Conservation (phyloP, 495 filamentous ascomycete species). For the Neurospora sp. region DNA sequence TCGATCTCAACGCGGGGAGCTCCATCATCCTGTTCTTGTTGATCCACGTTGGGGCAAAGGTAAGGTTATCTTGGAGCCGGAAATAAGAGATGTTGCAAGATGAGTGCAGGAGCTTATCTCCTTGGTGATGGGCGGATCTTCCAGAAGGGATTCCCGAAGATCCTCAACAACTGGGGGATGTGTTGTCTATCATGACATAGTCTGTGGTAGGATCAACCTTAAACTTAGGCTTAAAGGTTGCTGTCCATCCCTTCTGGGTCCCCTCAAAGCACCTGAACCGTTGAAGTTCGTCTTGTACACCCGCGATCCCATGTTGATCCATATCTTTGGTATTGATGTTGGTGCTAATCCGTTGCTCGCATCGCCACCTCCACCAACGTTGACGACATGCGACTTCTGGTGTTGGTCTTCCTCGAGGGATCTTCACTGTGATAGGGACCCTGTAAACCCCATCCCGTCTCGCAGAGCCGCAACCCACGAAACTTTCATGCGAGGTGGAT, state of each 20-base stretch:
- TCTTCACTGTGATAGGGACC: background rate
- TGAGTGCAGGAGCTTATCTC: background rate
- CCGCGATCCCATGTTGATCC: background rate
- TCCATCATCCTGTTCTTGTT: background rate
- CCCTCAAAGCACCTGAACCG: background rate
- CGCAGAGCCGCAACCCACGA: background rate
- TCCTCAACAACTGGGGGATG: background rate
- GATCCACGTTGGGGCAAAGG: background rate
- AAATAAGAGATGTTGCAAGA: background rate
- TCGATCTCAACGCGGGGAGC: background rate
- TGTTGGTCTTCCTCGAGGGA: background rate
- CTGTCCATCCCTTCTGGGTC: background rate
- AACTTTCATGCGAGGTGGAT: background rate
- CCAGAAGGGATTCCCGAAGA: background rate
- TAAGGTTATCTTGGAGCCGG: background rate
- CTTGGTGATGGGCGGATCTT: background rate
- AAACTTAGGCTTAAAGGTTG: background rate
- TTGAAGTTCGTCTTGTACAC: background rate
- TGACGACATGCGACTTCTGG: background rate
- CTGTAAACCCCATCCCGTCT: background rate
- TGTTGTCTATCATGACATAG: background rate
- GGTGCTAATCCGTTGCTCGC: background rate
- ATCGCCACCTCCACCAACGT: background rate
- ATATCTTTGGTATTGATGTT: background rate
- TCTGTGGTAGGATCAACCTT: background rate